These are phyloP conservation scores for Agrocybe pediades DNA, from an alignment of 768 basidiomycete species.

Conservation along the genomic window DNA sequence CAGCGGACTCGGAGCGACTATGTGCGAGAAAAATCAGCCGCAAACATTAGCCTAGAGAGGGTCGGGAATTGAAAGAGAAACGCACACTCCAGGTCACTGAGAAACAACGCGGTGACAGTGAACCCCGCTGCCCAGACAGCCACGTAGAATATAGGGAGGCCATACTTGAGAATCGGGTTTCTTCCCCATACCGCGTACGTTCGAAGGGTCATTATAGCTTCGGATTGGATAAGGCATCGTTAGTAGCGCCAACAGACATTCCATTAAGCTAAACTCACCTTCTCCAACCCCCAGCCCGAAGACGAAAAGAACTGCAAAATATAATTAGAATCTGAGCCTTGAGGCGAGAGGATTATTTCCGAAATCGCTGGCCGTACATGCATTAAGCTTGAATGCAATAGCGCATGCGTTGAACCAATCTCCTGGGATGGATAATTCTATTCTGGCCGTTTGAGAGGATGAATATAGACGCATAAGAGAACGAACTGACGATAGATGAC, in stretches of 20 bases:
- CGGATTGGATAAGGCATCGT: background rate
- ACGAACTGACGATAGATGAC: slow-evolving; percentile 18
- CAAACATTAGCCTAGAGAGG: background rate
- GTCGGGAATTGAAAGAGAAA: background rate
- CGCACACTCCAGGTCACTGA: slow-evolving; percentile 7
- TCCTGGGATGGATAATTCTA: slow-evolving; percentile 14
- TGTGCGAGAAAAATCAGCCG: background rate
- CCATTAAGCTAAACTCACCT: slow-evolving; percentile 4
- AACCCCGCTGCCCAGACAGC: slow-evolving; percentile 1
- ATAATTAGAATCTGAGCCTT: no score
- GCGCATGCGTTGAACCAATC: slow-evolving; percentile 10
- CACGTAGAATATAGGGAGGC: slow-evolving; percentile 10
- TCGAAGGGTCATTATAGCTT: slow-evolving; percentile 17
- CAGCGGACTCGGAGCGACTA: slow-evolving; percentile 19
- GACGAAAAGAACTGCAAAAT: slow-evolving; percentile 15
- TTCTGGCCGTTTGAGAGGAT: background rate
- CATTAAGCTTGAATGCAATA: slow-evolving; percentile 13
- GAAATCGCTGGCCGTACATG: slow-evolving; percentile 3
- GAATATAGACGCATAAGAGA: background rate
- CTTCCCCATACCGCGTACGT: slow-evolving; percentile 18
- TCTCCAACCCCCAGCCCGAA: slow-evolving; percentile 19
- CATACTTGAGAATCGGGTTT: slow-evolving; percentile 6
- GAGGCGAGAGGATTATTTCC: background rate
- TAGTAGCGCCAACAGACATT: background rate
- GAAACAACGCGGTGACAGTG: slow-evolving; percentile 2